A percentile compares a stretch with the other conserved stretches of the same genome.
Conservation (phyloP, 805 yeast species). For the Wickerhamomyces ciferrii region DNA sequence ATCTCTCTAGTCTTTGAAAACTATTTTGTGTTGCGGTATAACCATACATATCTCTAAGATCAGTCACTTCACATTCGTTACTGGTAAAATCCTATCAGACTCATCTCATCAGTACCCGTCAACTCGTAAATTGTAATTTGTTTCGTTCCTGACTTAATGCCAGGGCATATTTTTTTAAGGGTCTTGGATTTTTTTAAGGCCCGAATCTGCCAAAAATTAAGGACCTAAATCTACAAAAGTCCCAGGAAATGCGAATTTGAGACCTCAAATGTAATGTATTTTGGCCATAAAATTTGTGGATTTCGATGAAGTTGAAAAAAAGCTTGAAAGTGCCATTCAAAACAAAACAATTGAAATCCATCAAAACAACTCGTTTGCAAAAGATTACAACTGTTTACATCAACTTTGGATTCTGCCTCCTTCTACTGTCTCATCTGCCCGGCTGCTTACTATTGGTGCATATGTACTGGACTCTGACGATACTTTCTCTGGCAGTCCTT, state of each 20-base stretch:
- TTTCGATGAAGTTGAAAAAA: not conserved
- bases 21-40: too few relatives aligned
- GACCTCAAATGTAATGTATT: not conserved
- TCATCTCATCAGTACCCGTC: too few relatives aligned
- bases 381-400: not conserved
- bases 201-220: not conserved
- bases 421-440: not conserved
- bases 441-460: not conserved
- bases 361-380: not conserved
- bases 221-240: not conserved
- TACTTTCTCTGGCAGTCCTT: conserved; percentile 12
- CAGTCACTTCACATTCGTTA: too few relatives aligned
- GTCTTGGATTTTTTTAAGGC: too few relatives aligned
- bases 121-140: too few relatives aligned
- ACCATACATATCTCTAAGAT: too few relatives aligned
- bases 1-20: too few relatives aligned
- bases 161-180: not conserved
- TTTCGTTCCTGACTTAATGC: not conserved
- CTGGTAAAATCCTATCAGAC: too few relatives aligned
- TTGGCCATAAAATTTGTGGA: not conserved
- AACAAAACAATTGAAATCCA: not conserved
- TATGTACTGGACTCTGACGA: conserved; percentile 16
- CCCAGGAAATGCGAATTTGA: not conserved
- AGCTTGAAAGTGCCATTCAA: not conserved
- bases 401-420: not conserved